Conservation (phyloP, 2,329 filamentous ascomycete genomes). For the Magnaporthiopsis rhizophila region DNA sequence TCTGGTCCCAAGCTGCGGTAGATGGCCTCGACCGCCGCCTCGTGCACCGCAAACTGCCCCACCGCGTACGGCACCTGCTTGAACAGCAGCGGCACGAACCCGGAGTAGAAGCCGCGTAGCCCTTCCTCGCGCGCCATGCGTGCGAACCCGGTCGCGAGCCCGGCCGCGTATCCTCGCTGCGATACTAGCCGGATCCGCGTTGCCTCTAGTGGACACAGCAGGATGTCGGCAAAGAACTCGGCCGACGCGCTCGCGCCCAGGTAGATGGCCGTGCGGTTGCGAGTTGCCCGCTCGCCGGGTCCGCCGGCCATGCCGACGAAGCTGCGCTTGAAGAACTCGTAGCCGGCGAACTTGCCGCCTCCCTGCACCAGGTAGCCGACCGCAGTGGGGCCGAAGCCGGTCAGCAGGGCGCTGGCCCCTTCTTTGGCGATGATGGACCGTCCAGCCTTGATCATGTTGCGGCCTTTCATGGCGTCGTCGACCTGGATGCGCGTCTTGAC, state of each 20-base stretch:
- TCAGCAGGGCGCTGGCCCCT: constrained; percentile 71
- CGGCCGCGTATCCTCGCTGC: constrained; percentile 67
- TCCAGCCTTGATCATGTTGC: constrained; percentile 72
- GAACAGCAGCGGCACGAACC: constrained; percentile 78
- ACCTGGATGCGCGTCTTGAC: constrained; percentile 91
- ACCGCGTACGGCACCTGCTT: constrained; percentile 93
- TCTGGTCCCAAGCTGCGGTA: constrained; percentile 60
- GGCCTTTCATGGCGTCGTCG: constrained; percentile 77
- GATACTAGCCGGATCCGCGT: constrained; percentile 64
- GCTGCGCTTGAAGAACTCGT: constrained; percentile 91
- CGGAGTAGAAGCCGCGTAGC: constrained; percentile 78
- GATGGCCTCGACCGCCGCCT: constrained; percentile 74
- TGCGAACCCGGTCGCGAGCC: constrained; percentile 62
- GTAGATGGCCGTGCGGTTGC: constrained; percentile 53
- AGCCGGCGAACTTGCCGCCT: constrained; percentile 84
- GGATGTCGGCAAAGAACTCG: constrained; percentile 68
- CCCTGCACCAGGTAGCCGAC: constrained; percentile 87
- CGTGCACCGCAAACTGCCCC: constrained; percentile 89
- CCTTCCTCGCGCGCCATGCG: constrained; percentile 73
- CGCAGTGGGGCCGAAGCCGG: constrained; percentile 76
- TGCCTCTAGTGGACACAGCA: constrained; percentile 85
- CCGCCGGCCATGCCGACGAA: constrained; percentile 59
- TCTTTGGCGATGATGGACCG: constrained; percentile 71
- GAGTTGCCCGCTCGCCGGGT: constrained; percentile 31
- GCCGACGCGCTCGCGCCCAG: constrained; percentile 61